A percentile compares a stretch with the other conserved stretches of the same genome.
These are phyloP conservation scores for Candida peoriensis DNA, from an alignment of 805 yeast genomes.

Conservation along the genomic window DNA sequence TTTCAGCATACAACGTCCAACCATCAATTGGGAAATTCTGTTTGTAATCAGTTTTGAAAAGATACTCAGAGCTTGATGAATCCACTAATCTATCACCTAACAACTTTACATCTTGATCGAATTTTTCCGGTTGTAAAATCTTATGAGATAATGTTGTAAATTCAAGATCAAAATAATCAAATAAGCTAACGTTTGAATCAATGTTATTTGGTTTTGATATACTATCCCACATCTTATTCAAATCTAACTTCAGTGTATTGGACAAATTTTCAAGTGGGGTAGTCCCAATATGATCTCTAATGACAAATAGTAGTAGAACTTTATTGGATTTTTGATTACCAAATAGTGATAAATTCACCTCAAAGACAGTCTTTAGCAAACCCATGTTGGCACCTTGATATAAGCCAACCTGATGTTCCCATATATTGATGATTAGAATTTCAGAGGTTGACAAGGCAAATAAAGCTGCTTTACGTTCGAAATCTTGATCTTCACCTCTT, in stretches of 20 bases:
- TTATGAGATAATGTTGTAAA: conserved; percentile 85
- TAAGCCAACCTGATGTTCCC: conserved; percentile 96
- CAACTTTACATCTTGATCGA: conserved; percentile 49
- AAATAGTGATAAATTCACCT: conserved; percentile 84
- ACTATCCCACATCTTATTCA: conserved; percentile 71
- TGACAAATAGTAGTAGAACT: conserved; percentile 75
- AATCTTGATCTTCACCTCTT: conserved; percentile 97
- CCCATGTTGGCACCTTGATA: conserved; percentile 99
- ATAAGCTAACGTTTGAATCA: conserved; percentile 42
- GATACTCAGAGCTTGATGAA: conserved; percentile 19
- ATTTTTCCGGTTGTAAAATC: conserved; percentile 69
- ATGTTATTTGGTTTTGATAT: conserved; percentile 70
- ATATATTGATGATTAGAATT: conserved; percentile 82
- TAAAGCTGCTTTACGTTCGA: conserved; percentile 92
- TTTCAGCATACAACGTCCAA: conserved; percentile 87
- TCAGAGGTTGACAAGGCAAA: conserved; percentile 93
- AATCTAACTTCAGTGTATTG: conserved; percentile 62
- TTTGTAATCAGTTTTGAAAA: conserved; percentile 70
- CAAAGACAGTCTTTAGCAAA: conserved; percentile 89
- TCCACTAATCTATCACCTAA: conserved; percentile 61
- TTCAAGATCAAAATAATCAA: conserved; percentile 79
- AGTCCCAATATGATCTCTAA: conserved; percentile 85
- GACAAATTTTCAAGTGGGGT: conserved; percentile 76
- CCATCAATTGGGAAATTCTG: conserved; percentile 91
- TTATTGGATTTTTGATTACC: conserved; percentile 58